Base-by-base conservation (phyloP, 306 rosid species). In the Inga leiocalycina region DNA sequence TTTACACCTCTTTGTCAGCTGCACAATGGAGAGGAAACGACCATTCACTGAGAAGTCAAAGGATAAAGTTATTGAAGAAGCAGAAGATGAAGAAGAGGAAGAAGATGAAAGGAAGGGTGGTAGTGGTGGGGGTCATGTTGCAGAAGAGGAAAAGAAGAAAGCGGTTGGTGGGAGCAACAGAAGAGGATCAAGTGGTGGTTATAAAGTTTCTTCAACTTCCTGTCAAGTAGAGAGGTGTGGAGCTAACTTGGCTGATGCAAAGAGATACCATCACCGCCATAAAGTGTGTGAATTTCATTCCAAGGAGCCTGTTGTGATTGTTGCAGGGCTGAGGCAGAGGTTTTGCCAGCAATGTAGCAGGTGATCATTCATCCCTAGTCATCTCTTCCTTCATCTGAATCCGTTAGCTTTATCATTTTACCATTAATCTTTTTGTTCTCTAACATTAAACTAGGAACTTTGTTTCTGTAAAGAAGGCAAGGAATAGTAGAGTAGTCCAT, bases 321-420 rank as follows among this genome's bases (percentile, higher is more conserved):
- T 93, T 67, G 88, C 94, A 1, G 99, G 98, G 16, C 62, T 81
- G 35, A 86, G 91, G 43, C 98, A 95, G 81, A 91, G 99, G 81
- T 95, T 95, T 84, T 95, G 98, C 83, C 99, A 95, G 91, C 99
- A 95, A 93, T 95, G 99, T 89, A 95, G 99, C 96, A 95, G 99
- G 99, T 95, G 3, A 65, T 75, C 70, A 70, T 75, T 27, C 66
- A 51, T 83, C 88, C 77, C 86, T 30, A 6, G 1, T 69, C 67
- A 80, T 71, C 48, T 79, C 59, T 62, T 82, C 66, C 48, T 22
- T 68, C 10, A 59, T 78, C n/a, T 78, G 32, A 34, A 79, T 52
- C 34, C 77, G 48, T 24, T 72, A 51, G n/a, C 20, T 49, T 71
- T 51, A 46, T 24, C 43, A 5, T 39, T 39, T 39, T 39, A 39